Percentiles rank a stretch among this genome's conserved stretches.
Evolutionary conservation across 345 rosid species (phyloP).

Genomic region (Lumnitzera littorea): DNA sequence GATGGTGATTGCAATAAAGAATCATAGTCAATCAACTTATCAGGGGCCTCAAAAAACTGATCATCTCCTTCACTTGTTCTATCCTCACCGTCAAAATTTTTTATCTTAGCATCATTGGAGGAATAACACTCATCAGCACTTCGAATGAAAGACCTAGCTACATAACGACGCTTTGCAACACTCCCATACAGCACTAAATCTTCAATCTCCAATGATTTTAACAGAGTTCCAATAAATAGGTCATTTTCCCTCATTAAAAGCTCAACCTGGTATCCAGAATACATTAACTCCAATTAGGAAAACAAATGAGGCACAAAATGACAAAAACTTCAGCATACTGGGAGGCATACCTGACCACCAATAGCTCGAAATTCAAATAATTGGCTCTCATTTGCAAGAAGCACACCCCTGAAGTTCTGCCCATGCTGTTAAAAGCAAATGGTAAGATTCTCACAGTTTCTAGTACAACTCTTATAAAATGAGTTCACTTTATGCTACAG

Average conservation of each 20-base stretch:
- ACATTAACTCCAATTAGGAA: neutral
- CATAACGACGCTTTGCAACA: slow-evolving; percentile 46
- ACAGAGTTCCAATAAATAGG: slow-evolving; percentile 75
- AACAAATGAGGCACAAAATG: slow-evolving; percentile 4
- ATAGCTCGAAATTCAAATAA: slow-evolving; percentile 82
- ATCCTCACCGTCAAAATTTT: slow-evolving; percentile 27
- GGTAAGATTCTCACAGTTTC: no score
- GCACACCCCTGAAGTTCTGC: slow-evolving; percentile 54
- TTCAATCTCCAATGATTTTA: slow-evolving; percentile 93
- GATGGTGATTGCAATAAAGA: slow-evolving; percentile 20
- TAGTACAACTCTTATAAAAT: no score
- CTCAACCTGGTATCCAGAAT: slow-evolving; percentile 56
- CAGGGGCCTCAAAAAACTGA: slow-evolving; percentile 86
- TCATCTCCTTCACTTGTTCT: slow-evolving; percentile 77
- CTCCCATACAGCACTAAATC: slow-evolving; percentile 61
- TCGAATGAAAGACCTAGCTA: slow-evolving; percentile 82
- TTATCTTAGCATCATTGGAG: slow-evolving; percentile 28
- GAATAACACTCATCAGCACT: slow-evolving; percentile 37
- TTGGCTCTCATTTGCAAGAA: slow-evolving; percentile 66
- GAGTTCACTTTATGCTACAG: no score
- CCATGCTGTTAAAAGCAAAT: slow-evolving; percentile 31
- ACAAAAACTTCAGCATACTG: slow-evolving; percentile 6
- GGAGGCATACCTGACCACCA: slow-evolving; percentile 78
- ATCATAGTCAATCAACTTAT: slow-evolving; percentile 62
- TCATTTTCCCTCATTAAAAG: slow-evolving; percentile 71